A percentile compares a stretch with the other conserved stretches of the same genome.
Conservation (phyloP, 129 eudicot genomes). For the Lonicera japonica region DNA sequence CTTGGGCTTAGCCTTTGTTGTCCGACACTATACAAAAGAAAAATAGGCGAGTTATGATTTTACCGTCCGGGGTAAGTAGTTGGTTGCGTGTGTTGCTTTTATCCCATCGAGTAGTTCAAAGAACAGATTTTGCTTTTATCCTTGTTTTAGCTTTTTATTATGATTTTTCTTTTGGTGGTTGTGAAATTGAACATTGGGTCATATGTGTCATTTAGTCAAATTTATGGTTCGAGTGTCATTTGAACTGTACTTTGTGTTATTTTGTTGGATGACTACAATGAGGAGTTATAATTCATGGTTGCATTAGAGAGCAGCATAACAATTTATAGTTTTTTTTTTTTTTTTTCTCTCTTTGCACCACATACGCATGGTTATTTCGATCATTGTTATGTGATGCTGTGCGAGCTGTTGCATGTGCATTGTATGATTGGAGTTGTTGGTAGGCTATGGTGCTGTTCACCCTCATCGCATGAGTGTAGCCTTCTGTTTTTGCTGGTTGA, state of each 20-base stretch:
- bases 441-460: no score
- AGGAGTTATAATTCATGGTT: not conserved
- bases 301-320: no score
- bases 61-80: not conserved
- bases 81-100: constrained; percentile 1
- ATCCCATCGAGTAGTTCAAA: not conserved
- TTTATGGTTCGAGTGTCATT: not conserved
- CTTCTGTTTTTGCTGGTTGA: no score
- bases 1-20: constrained; percentile 65
- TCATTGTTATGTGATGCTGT: no score
- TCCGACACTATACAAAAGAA: constrained; percentile 74
- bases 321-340: no score
- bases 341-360: no score
- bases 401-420: no score
- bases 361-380: no score
- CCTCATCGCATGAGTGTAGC: no score
- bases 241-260: not conserved
- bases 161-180: not conserved
- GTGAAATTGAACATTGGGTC: not conserved
- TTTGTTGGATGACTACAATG: not conserved
- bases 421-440: no score
- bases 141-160: constrained; percentile 11
- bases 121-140: not conserved
- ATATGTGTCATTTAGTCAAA: not conserved
- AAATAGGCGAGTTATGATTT: not conserved